A percentile compares a stretch with the other conserved stretches of the same genome.
Evolutionary conservation across 768 basidiomycete species (phyloP).

Genomic region (Galerina marginata): DNA sequence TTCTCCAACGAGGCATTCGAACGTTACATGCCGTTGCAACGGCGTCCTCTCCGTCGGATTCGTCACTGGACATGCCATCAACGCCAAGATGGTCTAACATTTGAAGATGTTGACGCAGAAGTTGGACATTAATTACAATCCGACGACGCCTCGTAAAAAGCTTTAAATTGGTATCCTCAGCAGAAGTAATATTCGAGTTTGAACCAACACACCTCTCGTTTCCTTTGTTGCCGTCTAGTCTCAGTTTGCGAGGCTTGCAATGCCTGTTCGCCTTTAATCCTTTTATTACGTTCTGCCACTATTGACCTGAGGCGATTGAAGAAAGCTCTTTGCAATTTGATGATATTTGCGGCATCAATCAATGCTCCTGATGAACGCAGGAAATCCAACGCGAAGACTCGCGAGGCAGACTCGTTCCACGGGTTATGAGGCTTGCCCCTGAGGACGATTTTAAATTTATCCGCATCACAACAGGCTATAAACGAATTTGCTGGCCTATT

Average conservation of each 20-base stretch:
- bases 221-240: background rate
- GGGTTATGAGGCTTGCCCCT: too few relatives aligned
- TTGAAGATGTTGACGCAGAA: background rate
- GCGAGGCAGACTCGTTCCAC: background rate
- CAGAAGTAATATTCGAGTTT: background rate
- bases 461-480: too few relatives aligned
- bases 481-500: too few relatives aligned
- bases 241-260: background rate
- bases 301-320: background rate
- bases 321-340: background rate
- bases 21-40: too few relatives aligned
- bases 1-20: too few relatives aligned
- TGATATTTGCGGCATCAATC: background rate
- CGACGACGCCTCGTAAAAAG: background rate
- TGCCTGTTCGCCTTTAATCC: background rate
- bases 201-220: background rate
- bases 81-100: background rate
- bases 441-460: too few relatives aligned
- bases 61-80: background rate
- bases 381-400: background rate
- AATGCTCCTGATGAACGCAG: background rate
- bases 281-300: background rate
- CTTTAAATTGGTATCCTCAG: background rate
- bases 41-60: background rate
- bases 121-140: background rate